Percentiles rank a stretch among this genome's conserved stretches.
phyloP scores from a whole-genome alignment of 2,329 filamentous ascomycete genomes.

The Colletotrichum ledebouriae region DNA sequence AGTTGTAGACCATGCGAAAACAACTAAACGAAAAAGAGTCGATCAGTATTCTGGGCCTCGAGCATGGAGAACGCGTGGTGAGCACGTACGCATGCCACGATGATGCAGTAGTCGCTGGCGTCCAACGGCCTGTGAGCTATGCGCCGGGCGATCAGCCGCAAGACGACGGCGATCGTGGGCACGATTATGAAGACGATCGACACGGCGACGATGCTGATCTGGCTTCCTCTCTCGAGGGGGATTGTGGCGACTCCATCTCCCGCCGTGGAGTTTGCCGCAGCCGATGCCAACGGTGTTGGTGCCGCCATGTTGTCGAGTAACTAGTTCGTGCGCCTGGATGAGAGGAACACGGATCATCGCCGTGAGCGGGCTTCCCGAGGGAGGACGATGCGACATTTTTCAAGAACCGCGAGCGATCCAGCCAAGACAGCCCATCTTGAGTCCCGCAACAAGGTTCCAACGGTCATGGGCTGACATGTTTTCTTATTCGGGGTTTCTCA shows the following conservation, averaged over 20 bases:
- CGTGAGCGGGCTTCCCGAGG: conserved; percentile 3
- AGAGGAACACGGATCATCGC: background rate
- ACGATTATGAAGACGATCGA: conserved; percentile 33
- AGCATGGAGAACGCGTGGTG: too few relatives aligned
- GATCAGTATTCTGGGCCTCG: background rate
- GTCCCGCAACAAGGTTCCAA: conserved; percentile 3
- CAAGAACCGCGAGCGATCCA: background rate
- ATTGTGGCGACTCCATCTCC: conserved; percentile 6
- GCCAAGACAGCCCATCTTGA: conserved; percentile 7
- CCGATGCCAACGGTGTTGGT: conserved; percentile 10
- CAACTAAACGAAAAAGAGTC: background rate
- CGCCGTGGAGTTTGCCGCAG: conserved; percentile 10
- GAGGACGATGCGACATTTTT: background rate
- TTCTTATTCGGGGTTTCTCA: conserved; percentile 10
- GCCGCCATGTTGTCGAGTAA: conserved; percentile 20
- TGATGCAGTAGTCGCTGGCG: conserved; percentile 36
- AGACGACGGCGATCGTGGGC: conserved; percentile 13
- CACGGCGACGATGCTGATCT: conserved; percentile 34
- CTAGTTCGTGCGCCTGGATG: background rate
- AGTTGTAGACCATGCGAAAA: conserved; percentile 35
- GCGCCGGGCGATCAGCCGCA: conserved; percentile 35
- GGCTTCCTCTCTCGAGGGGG: conserved; percentile 27
- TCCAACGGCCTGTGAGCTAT: conserved; percentile 30
- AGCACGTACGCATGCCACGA: conserved; percentile 23
- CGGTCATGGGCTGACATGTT: conserved; percentile 9